phyloP scores from a whole-genome alignment of 2,329 filamentous ascomycete species.

The Alternaria solani region DNA sequence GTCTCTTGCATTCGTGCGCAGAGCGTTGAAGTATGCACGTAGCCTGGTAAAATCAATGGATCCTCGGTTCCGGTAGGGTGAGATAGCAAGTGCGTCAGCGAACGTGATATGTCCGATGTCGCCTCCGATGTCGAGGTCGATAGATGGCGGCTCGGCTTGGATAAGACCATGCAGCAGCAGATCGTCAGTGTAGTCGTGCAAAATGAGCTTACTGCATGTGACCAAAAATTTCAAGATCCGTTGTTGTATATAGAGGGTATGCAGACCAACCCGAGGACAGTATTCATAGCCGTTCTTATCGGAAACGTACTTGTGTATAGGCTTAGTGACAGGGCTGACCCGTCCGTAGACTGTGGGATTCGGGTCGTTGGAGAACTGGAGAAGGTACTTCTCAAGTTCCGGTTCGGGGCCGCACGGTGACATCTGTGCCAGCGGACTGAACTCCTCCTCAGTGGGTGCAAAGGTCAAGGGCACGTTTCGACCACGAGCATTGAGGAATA shows the following conservation, averaged over 20 bases:
- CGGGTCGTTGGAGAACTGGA: too few relatives aligned
- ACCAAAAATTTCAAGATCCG: slow-evolving; percentile 8
- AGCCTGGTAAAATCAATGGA: not conserved
- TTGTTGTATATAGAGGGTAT: not conserved
- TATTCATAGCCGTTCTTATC: not conserved
- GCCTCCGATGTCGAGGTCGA: not conserved
- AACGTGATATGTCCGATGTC: not conserved
- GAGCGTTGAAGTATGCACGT: not conserved
- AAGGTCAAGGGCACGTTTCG: too few relatives aligned
- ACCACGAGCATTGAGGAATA: too few relatives aligned
- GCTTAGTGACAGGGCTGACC: too few relatives aligned
- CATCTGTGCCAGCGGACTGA: too few relatives aligned
- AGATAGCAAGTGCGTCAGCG: not conserved
- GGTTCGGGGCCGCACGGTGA: too few relatives aligned
- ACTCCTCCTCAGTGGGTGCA: too few relatives aligned
- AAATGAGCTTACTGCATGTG: slow-evolving; percentile 1
- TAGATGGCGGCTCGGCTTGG: not conserved
- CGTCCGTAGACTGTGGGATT: too few relatives aligned
- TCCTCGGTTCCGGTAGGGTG: not conserved
- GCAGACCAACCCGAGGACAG: not conserved
- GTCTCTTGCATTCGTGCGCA: slow-evolving; percentile 2
- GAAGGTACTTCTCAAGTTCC: too few relatives aligned
- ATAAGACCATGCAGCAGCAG: not conserved
- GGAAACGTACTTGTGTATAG: too few relatives aligned
- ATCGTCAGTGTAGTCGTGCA: slow-evolving; percentile 1